Conservation (phyloP, 2,329 filamentous ascomycete species). For the Talaromyces sp. region DNA sequence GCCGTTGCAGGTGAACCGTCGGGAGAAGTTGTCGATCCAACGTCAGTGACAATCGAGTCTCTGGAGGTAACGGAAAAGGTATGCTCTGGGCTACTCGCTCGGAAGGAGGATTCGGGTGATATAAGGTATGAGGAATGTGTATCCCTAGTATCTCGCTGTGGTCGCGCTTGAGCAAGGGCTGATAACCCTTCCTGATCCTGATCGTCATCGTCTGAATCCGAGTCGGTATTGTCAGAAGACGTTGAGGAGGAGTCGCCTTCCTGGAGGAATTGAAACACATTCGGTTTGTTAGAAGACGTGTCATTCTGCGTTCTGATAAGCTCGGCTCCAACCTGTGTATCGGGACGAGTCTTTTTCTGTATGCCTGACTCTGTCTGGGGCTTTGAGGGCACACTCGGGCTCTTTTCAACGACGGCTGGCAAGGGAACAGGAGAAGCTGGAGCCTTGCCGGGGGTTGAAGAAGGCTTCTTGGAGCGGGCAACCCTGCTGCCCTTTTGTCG, state of each 20-base stretch:
- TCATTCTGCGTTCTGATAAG: constrained; percentile 2
- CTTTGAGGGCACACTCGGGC: not conserved
- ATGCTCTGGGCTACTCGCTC: constrained; percentile 28
- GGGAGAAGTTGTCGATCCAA: constrained; percentile 25
- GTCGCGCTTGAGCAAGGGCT: not conserved
- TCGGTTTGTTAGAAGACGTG: constrained; percentile 18
- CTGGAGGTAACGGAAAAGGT: constrained; percentile 29
- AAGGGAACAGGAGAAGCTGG: not conserved
- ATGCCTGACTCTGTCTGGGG: not conserved
- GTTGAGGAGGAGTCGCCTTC: constrained; percentile 13
- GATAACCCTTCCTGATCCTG: constrained; percentile 15
- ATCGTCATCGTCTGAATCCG: constrained; percentile 22
- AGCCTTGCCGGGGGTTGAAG: not conserved
- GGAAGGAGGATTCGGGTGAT: constrained; percentile 31
- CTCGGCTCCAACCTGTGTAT: not conserved
- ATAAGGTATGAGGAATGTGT: constrained; percentile 18
- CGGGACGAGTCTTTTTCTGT: not conserved
- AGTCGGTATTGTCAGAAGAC: not conserved
- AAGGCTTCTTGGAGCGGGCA: not conserved
- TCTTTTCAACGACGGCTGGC: not conserved
- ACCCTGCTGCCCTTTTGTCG: constrained; percentile 12
- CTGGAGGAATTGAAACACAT: constrained; percentile 38
- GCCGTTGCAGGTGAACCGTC: constrained; percentile 24
- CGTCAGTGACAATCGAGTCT: constrained; percentile 23
- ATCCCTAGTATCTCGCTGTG: constrained; percentile 14